Evolutionary conservation across 2,329 filamentous ascomycete genomes (phyloP), one percentile per base, ranked within the genome.

Genomic region (Botrytis hyacinthi): DNA sequence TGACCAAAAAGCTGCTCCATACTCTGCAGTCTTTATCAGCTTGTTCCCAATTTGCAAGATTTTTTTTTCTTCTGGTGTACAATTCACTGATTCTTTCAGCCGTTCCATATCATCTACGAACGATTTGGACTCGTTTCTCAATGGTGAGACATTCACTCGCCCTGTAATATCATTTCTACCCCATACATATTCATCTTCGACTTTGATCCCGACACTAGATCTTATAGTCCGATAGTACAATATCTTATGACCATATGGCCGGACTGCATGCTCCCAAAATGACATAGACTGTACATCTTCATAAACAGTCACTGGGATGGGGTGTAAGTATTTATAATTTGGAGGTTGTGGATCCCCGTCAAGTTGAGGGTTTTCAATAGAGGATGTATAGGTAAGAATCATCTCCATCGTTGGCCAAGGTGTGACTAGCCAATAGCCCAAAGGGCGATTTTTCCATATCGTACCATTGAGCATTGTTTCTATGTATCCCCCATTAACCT

Each of bases 261-360:
- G 60, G 14, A 76, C 74, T 12, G 57, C 72, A 7, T 74, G 44
- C 14, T 61, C 57, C 76, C 76, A 77, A 51, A 78, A 77, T 2
- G 71, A 66, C 20, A 76, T 73, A 32, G 77, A 75, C 26, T 76
- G 73, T 4, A 74, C 71, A 42, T 78, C 77, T 70, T 77, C 60
- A 32, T 75, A 76, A 42, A 75, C 74, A 0, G 71, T 70, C 3
- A 76, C 62, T 9, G 73, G 73, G 9, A 77, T 74, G 3, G 75
- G 76, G 40, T 68, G 75, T 4, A 67, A 63, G 12, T 74, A 72
- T 32, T 74, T 61, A 40, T 62, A 29, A 18, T 62, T 46, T 5
- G 42, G 26, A 20, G 75, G 70, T 29, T 67, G 65, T 18, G 65
- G 46, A 37, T 67, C 46, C 5, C 32, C 46, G 26, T 67, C 32